Evolutionary conservation across 345 rosid species (phyloP), one percentile per base, ranked within the genome.

Genomic region (Heritiera fomes): DNA sequence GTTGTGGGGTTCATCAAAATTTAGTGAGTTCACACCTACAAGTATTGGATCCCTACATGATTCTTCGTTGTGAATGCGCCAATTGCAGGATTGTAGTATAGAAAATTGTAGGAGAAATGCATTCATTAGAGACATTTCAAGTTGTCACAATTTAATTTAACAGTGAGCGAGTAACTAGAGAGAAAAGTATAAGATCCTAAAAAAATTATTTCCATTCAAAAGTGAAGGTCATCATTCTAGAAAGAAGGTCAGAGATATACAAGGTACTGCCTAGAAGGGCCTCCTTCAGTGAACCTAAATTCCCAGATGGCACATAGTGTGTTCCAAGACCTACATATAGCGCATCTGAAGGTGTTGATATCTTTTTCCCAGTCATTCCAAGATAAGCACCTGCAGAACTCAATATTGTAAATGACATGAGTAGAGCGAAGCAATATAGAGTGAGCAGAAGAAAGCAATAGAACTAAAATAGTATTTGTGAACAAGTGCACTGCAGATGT

Each of bases 311-410:
- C 71, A 95, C 93, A 45, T 89, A 95, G 82, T 92, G 94, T 43
- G 98, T 90, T 77, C 98, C 98, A 41, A 93, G 88, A 80, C 98
- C 98, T 14, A 85, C 87, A 82, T 84, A 93, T 50, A 95, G 81
- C 4, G 97, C 98, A 85, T 93, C 95, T 43, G 99, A 87, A 78
- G 98, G 97, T 4, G 96, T 88, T 6, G 94, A 92, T 66, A 93
- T 82, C 78, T 96, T 95, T 84, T 82, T 89, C 71, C 99, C 97
- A 75, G 99, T 93, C 93, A 95, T 77, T 58, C 98, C 98, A 82
- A 95, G 94, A 82, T 92, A 95, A 76, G 92, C 85, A 80, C 99
- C 99, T 95, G 88, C 80, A 86, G 60, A 62, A 73, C 38, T n/a
- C 70, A 7, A 75, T 43, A 60, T 11, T 32, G 41, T 75, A 60